Evolutionary conservation across 306 rosid genomes (phyloP).

Genomic region (Castanea mollissima): DNA sequence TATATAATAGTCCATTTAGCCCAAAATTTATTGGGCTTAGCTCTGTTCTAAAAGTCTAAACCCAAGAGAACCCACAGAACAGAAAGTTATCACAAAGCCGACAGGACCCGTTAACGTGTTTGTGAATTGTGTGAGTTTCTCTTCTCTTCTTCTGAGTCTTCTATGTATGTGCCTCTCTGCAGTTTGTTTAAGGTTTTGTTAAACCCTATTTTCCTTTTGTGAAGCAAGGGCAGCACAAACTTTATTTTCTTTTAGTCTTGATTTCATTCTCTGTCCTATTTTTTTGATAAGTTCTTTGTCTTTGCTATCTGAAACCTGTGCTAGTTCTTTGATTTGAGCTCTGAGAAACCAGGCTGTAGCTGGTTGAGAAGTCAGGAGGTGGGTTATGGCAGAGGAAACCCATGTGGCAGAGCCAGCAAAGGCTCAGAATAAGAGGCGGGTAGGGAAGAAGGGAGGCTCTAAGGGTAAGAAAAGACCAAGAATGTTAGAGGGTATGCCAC

Average conservation of each 20-base stretch:
- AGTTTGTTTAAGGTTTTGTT: too few relatives aligned
- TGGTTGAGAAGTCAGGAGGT: background rate
- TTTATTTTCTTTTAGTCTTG: background rate
- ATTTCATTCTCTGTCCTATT: background rate
- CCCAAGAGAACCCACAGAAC: too few relatives aligned
- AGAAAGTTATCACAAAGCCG: too few relatives aligned
- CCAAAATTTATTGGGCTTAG: too few relatives aligned
- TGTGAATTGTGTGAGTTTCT: too few relatives aligned
- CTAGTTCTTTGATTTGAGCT: background rate
- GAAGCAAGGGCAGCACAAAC: background rate
- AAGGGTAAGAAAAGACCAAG: conserved; percentile 45
- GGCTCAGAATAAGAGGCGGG: conserved; percentile 46
- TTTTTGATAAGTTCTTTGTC: background rate
- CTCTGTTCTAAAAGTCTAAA: too few relatives aligned
- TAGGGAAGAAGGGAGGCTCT: conserved; percentile 42
- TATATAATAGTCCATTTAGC: too few relatives aligned
- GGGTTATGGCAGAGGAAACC: conserved; percentile 60
- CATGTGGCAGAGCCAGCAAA: conserved; percentile 34
- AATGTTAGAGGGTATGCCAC: conserved; percentile 24
- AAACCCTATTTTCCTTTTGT: too few relatives aligned
- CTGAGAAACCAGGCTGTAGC: background rate
- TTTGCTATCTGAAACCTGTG: background rate
- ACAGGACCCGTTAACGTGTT: too few relatives aligned
- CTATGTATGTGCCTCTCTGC: too few relatives aligned
- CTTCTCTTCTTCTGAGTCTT: too few relatives aligned